Base-by-base conservation (phyloP, 768 basidiomycete genomes). In the Hebeloma cylindrosporum region DNA sequence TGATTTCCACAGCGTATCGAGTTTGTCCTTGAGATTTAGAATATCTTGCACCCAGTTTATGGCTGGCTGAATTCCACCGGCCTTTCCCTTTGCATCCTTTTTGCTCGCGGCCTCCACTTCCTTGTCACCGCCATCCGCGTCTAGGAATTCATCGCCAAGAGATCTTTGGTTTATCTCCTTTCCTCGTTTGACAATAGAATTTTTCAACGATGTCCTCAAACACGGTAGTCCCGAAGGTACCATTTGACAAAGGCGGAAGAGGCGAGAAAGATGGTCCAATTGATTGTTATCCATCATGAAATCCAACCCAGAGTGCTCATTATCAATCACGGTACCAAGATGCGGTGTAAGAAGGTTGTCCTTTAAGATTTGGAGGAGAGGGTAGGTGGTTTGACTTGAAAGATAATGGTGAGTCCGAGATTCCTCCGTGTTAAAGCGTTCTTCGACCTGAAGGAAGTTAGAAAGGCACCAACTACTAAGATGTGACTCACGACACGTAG, bases 11-110 rank as follows among this genome's bases (percentile, higher is more conserved):
- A 95, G 59, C 16, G 57, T 56, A 54, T 97, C 92, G 59, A 96
- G 92, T 59, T 80, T 88, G 65, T 97, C 93, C 66, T 98, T 98
- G 43, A 98, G 72, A 48, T 85, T 82, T 9, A 99, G 71, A 11
- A 96, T 86, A 53, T 86, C 83, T 62, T 95, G 85, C 0, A 98
- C 95, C 96, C 96, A 99, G 60, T 81, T 83, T 43, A 95, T 68
- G 4, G 95, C 96, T 0, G 82, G 71, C 45, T 83, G 77, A 6
- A 71, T 69, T 5, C 67, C 65, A 47, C 77, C 48, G 61, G 71
- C 65, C 76, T 85, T 72, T 10, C 53, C 56, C 48, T 68, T 71
- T 8, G 52, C 69, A 8, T 56, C 57, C 20, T 67, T 64, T 14
- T 65, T 62, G 4, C 65, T 69, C 1, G 60, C 65, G 7, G 47